A percentile compares a stretch with the other conserved stretches of the same genome.
Evolutionary conservation across 1,139 yeast species (phyloP).

Genomic region (Candida gigantensis): DNA sequence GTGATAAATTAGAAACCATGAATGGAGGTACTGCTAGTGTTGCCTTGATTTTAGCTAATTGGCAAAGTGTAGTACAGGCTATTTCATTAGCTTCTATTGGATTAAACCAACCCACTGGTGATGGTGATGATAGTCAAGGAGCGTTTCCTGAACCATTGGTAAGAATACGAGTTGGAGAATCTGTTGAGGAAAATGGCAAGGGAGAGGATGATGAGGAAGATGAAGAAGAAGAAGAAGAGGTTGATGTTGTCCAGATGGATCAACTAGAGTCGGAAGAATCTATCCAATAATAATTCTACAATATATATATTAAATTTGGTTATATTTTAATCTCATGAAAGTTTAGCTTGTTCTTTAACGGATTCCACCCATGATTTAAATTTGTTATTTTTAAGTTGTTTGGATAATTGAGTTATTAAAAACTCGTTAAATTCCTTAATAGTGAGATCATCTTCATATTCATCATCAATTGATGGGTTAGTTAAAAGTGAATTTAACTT

Average conservation of each 20-base stretch:
- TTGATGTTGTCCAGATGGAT: too few species aligned
- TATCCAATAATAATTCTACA: not conserved
- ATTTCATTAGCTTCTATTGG: conserved; percentile 69
- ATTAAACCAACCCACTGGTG: conserved; percentile 46
- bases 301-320: not conserved
- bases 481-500: conserved; percentile 14
- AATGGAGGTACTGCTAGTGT: conserved; percentile 62
- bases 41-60: conserved; percentile 57
- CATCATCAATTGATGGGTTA: conserved; percentile 10
- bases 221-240: conserved; percentile 6
- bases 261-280: conserved; percentile 1
- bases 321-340: conserved; percentile 4
- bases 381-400: conserved; percentile 20
- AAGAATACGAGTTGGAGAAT: conserved; percentile 54
- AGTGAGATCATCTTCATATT: conserved; percentile 13
- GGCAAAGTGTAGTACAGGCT: conserved; percentile 69
- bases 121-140: conserved; percentile 46
- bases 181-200: conserved; percentile 11
- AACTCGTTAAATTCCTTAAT: conserved; percentile 18
- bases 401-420: conserved; percentile 16
- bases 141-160: conserved; percentile 63
- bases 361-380: conserved; percentile 31
- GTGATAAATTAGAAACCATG: conserved; percentile 49
- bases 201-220: conserved; percentile 11
- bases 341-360: conserved; percentile 19